Evolutionary conservation across 495 filamentous ascomycete species (phyloP).

Genomic region (Tuber melanosporum): DNA sequence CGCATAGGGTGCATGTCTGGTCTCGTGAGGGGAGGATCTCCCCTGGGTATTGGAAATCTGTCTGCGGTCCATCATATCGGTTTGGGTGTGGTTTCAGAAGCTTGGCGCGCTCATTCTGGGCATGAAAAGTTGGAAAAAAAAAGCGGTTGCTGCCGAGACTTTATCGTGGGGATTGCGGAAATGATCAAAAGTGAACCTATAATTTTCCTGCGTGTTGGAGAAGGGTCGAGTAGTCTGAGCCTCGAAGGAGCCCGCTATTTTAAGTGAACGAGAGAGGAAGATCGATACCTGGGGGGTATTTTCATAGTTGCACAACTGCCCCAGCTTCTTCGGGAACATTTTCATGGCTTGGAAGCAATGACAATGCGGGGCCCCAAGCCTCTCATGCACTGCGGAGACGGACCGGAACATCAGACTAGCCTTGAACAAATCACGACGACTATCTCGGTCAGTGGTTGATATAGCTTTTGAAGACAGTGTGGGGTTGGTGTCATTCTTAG

Average conservation of each 20-base stretch:
- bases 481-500: background rate
- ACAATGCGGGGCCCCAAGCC: background rate
- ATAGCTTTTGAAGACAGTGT: background rate
- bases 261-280: background rate
- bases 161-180: background rate
- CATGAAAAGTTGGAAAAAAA: background rate
- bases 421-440: background rate
- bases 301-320: background rate
- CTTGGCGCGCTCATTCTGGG: background rate
- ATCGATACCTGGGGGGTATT: background rate
- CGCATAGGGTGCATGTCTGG: background rate
- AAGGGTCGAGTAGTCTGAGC: background rate
- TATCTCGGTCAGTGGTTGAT: background rate
- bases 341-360: background rate
- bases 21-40: background rate
- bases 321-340: background rate
- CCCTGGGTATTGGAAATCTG: background rate
- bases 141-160: background rate
- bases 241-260: background rate
- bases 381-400: background rate
- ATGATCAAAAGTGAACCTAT: background rate
- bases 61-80: background rate
- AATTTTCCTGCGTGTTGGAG: background rate
- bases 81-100: background rate
- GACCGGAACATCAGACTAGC: background rate